Evolutionary conservation across 2,329 filamentous ascomycete genomes (phyloP), one percentile per base, ranked within the genome.

Genomic region (Fusarium avenaceum): DNA sequence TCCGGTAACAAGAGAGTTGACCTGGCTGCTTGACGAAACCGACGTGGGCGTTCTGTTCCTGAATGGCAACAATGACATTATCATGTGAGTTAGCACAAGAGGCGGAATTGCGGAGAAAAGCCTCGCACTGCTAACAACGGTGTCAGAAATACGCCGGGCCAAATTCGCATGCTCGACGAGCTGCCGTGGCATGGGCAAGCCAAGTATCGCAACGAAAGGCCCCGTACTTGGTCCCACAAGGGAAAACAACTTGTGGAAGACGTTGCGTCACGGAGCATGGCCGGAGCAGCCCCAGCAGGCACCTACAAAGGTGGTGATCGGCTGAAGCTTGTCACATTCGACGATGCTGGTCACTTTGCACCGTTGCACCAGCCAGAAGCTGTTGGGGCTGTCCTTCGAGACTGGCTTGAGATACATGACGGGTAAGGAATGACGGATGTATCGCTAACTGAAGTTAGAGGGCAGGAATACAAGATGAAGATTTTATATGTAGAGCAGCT

Each of bases 291-390:
- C 22, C 22, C 20, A 46, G 58, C 53, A 4, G 58, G 58, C 2
- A 42, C 52, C 33, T 62, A 47, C 47, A 62, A 62, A 44, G 58
- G 53, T 19, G 47, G 45, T 7, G 58, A 51, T 15, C 45, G 35
- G 10, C 35, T 62, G 6, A 32, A 33, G 6, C 30, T 62, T 15
- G 57, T 51, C 35, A 10, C 53, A 17, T 22, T 62, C 15, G 58
- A 62, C 10, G 52, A 57, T 11, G 58, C 58, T 47, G 58, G 58
- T n/a, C 58, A 57, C 24, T 47, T 62, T 14, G 17, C 45, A 20
- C 28, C 54, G 1, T 42, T 28, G 24, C 46, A 57, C 40, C 54
- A 57, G 14, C 54, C 54, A 15, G 46, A 57, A 32, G 45, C 54
- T 5, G 35, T 57, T 24, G 54, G 54, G 5, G 54, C 54, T 2